Conservation (phyloP, 2,329 filamentous ascomycete genomes). For the Paraconiothyrium brasiliense region DNA sequence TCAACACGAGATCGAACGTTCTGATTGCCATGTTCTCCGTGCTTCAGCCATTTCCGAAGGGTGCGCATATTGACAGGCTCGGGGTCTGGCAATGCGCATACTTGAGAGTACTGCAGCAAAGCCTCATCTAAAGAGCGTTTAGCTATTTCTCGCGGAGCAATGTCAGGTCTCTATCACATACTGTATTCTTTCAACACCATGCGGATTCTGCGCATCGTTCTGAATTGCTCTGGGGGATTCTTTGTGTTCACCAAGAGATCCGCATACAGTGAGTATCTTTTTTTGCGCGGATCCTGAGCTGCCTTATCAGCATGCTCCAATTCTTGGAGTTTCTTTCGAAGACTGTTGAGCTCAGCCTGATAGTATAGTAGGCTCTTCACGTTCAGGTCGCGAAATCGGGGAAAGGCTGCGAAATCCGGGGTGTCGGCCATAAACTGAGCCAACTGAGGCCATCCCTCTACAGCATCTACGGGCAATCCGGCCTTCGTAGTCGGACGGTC, state of each 20-base stretch:
- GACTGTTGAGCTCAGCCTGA: constrained; percentile 16
- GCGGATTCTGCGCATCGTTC: constrained; percentile 18
- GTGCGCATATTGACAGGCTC: constrained; percentile 23
- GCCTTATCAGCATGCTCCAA: constrained; percentile 15
- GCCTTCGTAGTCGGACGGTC: not conserved
- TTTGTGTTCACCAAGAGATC: constrained; percentile 11
- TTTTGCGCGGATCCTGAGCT: not conserved
- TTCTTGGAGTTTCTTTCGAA: constrained; percentile 15
- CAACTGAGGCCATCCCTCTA: constrained; percentile 23
- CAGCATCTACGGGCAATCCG: constrained; percentile 2
- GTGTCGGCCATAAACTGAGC: constrained; percentile 18
- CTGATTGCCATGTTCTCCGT: constrained; percentile 2
- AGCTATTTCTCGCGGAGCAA: not conserved
- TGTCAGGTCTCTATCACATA: not conserved
- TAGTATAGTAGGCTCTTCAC: constrained; percentile 26
- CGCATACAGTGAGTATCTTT: constrained; percentile 3
- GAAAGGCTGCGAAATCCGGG: constrained; percentile 15
- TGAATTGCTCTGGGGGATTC: constrained; percentile 18
- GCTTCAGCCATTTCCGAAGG: constrained; percentile 17
- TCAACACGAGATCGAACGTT: not conserved
- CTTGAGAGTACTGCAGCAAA: constrained; percentile 18
- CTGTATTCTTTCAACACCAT: constrained; percentile 23
- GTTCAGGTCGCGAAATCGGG: constrained; percentile 20
- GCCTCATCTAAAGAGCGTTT: constrained; percentile 16
- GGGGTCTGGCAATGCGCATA: constrained; percentile 22